phyloP scores from a whole-genome alignment of 2,329 filamentous ascomycete genomes.

The Zymoseptoria crescenta region DNA sequence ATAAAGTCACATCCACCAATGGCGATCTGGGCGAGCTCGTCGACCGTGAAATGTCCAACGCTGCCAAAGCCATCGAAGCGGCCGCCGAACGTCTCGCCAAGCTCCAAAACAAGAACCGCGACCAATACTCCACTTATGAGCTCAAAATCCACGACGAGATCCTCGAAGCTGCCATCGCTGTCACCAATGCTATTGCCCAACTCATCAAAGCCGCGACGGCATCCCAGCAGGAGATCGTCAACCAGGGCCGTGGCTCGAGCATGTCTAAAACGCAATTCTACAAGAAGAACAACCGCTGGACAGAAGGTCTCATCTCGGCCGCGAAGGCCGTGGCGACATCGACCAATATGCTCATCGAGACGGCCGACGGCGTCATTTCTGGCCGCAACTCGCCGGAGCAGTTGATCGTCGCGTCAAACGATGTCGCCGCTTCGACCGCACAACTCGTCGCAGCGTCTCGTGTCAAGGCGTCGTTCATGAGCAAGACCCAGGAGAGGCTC shows the following conservation, averaged over 20 bases:
- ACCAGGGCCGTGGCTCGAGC: constrained; percentile 72
- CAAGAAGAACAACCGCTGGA: constrained; percentile 99
- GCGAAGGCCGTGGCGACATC: constrained; percentile 91
- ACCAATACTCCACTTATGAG: constrained; percentile 92
- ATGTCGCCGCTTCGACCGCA: constrained; percentile 90
- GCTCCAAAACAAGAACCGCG: constrained; percentile 91
- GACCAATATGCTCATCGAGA: constrained; percentile 95
- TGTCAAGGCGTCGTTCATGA: constrained; percentile 98
- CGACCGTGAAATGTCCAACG: constrained; percentile 83
- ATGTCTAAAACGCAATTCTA: constrained; percentile 84
- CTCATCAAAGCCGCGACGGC: constrained; percentile 90
- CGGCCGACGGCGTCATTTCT: constrained; percentile 88
- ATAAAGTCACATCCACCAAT: constrained; percentile 67
- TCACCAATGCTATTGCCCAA: constrained; percentile 87
- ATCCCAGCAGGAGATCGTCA: constrained; percentile 93
- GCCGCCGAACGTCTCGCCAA: constrained; percentile 83
- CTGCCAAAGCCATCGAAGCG: constrained; percentile 89
- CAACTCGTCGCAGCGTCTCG: constrained; percentile 92
- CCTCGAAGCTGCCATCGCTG: constrained; percentile 81
- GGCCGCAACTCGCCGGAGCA: constrained; percentile 91
- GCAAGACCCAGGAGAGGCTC: constrained; percentile 85
- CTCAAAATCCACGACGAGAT: constrained; percentile 94
- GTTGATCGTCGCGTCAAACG: constrained; percentile 94
- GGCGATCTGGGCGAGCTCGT: constrained; percentile 91
- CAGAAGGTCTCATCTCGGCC: constrained; percentile 91